Evolutionary conservation across 2,329 filamentous ascomycete species (phyloP), one percentile per base, ranked within the genome.

Genomic region (Monosporascus ibericus): DNA sequence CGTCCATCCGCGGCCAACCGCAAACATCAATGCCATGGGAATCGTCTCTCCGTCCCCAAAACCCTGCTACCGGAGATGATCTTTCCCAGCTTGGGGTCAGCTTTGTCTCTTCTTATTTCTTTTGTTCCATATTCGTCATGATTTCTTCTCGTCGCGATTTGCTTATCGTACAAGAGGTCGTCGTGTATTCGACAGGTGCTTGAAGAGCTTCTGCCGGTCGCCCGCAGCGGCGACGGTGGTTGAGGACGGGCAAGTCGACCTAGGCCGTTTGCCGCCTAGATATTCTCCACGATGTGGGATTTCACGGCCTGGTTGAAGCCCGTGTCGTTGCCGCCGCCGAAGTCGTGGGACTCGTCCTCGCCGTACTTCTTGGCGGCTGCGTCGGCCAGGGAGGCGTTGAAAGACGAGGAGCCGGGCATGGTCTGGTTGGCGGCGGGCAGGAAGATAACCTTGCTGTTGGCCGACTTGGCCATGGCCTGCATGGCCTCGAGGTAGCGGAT

Each of bases 401-500:
- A 69, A 40, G 71, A 68, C 1, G 65, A 40, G 9, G 62, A 59
- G 53, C 60, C 65, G 55, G 70, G 75, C 65, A 86, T 80, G 17
- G 80, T 84, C 72, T 88, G 81, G 69, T 80, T 81, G 40, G 76
- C 71, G 8, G 78, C 83, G 2, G 87, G 88, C 60, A 94, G 68
- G 79, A 94, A 92, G 63, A 92, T 92, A 64, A 94, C 87, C 75
- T 95, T 95, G 72, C 79, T 82, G 72, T 91, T 95, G 47, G 91
- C 90, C 0, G 84, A 83, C 81, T 96, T 97, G 63, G 94, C 94
- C 92, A 99, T 99, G 42, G 90, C 83, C 71, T 97, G 94, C 92
- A 97, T 97, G 4, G 94, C 92, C 75, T 99, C 94, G 60, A 99
- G 87, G 72, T 97, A 97, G 60, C 92, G 80, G 75, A 96, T 96